Evolutionary conservation across 2,329 filamentous ascomycete genomes (phyloP).

Genomic region (Phaeomoniella chlamydospora): DNA sequence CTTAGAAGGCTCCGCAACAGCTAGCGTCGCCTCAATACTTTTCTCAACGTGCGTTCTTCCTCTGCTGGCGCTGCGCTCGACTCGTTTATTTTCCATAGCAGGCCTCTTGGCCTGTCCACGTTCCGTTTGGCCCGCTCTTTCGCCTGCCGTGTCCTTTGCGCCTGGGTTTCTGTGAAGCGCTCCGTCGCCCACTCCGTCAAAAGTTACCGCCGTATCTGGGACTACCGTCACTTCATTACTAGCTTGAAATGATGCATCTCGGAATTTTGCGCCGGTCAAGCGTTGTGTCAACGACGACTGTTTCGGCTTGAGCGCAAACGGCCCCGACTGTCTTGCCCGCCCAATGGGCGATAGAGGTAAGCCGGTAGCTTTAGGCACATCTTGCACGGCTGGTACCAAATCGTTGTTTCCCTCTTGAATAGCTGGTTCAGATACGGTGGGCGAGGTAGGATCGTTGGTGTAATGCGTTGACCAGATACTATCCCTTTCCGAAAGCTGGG

Average conservation of each 20-base stretch:
- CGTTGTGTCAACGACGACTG: not conserved
- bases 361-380: slow-evolving; percentile 10
- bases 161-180: slow-evolving; percentile 2
- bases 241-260: too few species aligned
- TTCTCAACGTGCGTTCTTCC: slow-evolving; percentile 39
- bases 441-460: slow-evolving; percentile 25
- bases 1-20: slow-evolving; percentile 38
- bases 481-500: slow-evolving; percentile 46
- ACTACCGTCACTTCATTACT: too few species aligned
- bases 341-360: not conserved
- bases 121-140: not conserved
- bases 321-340: slow-evolving; percentile 5
- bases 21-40: slow-evolving; percentile 48
- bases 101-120: not conserved
- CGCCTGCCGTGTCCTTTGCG: slow-evolving; percentile 1
- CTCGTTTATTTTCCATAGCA: slow-evolving; percentile 13
- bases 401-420: slow-evolving; percentile 15
- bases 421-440: slow-evolving; percentile 5
- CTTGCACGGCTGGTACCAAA: slow-evolving; percentile 16
- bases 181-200: too few species aligned
- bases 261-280: not conserved
- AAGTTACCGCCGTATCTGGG: too few species aligned
- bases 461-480: slow-evolving; percentile 52
- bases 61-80: slow-evolving; percentile 24
- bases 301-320: slow-evolving; percentile 11